Evolutionary conservation across 176 grass and related monocot genomes (phyloP), one percentile per base, ranked within the genome.

Genomic region (Zizania latifolia): DNA sequence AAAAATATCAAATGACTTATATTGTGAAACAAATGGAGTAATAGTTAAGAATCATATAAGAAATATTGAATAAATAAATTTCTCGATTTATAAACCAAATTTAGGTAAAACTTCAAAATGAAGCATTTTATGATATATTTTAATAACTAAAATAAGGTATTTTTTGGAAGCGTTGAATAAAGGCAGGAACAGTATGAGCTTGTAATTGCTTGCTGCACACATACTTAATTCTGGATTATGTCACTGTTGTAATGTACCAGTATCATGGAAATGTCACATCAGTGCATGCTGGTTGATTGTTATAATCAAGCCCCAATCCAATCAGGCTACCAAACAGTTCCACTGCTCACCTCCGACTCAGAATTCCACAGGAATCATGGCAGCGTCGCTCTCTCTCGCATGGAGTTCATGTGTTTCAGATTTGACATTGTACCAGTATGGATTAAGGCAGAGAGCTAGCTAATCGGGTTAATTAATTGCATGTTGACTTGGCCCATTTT

Each of bases 221-320:
- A 55, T 32, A 73, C 35, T 62, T 55, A 21, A 65, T 74, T 40
- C 19, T 1, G 34, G 56, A 72, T 74, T 39, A 15, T 31, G 59
- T 11, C 12, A 74, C 78, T 71, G 78, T 62, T 81, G 50, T 34
- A 30, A 40, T 79, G 51, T 39, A 68, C 38, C 3, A 14, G 65
- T 40, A 59, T 50, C 79, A 63, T 54, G 56, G 41, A 72, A 30
- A 38, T 62, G 57, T 46, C 65, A 70, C 65, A 37, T 70, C 66
- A n/a, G 39, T 48, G 28, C 33, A 73, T 62, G 79, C 43, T 73
- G 69, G 23, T 16, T 54, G 68, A 81, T 81, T 15, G 16, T 55
- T 65, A 45, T 45, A 72, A 50, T 62, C 57, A 51, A 28, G 64
- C 10, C 36, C 5, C 35, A 16, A 68, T 43, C 33, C 34, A 23